A percentile compares a stretch with the other conserved stretches of the same genome.
Conservation (phyloP, 2,329 filamentous ascomycete species). For the Penicillium sp. region DNA sequence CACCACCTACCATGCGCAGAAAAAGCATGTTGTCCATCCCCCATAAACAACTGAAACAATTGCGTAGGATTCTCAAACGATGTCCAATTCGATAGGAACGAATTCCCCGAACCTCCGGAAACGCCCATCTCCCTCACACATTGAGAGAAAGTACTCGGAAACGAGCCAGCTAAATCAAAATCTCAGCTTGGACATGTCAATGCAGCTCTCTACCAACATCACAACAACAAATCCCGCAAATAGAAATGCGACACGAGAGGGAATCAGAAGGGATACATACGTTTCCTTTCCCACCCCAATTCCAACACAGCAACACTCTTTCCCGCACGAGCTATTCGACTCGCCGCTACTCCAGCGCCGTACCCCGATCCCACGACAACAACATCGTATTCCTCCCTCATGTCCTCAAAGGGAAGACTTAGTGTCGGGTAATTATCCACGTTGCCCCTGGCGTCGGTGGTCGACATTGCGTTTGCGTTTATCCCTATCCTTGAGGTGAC, state of each 20-base stretch:
- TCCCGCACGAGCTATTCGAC: constrained; percentile 66
- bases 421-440: constrained; percentile 18
- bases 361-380: constrained; percentile 74
- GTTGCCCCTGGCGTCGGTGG: not conserved
- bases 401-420: constrained; percentile 15
- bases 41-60: constrained; percentile 68
- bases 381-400: constrained; percentile 61
- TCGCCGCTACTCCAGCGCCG: constrained; percentile 69
- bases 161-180: constrained; percentile 18
- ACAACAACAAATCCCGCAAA: no score
- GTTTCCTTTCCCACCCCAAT: constrained; percentile 69
- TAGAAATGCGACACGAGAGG: not conserved
- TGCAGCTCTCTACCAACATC: not conserved
- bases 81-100: constrained; percentile 12
- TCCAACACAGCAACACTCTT: constrained; percentile 70
- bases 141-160: constrained; percentile 20
- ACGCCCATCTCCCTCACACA: constrained; percentile 20
- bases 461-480: constrained; percentile 1
- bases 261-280: constrained; percentile 22
- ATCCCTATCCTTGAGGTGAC: not conserved
- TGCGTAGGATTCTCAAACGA: constrained; percentile 60
- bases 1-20: constrained; percentile 62
- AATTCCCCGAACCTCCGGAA: constrained; percentile 17
- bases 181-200: constrained; percentile 2
- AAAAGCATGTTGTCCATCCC: constrained; percentile 68